phyloP scores from a whole-genome alignment of 805 yeast species.

The Kluyveromyces aestuarii region DNA sequence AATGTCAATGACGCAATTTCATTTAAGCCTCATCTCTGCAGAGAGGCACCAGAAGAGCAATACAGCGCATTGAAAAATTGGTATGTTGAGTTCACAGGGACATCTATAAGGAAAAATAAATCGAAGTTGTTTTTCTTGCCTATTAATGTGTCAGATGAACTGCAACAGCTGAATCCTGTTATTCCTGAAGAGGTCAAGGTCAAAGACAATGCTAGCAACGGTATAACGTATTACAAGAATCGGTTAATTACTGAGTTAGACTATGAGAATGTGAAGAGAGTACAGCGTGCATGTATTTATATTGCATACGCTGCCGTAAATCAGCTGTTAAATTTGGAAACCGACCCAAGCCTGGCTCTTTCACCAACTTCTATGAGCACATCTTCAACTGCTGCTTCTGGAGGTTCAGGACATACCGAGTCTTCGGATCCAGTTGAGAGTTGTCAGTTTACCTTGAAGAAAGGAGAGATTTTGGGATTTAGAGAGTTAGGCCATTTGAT shows the following conservation, averaged over 20 bases:
- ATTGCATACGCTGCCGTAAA: slow-evolving; percentile 18
- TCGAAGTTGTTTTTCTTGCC: slow-evolving; percentile 16
- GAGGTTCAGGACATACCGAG: slow-evolving; percentile 1
- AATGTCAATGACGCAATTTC: slow-evolving; percentile 20
- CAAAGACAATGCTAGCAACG: slow-evolving; percentile 9
- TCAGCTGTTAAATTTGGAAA: slow-evolving; percentile 15
- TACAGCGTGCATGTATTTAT: slow-evolving; percentile 17
- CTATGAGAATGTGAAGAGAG: slow-evolving; percentile 17
- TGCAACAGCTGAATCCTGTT: slow-evolving; percentile 17
- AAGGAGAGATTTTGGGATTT: slow-evolving; percentile 76
- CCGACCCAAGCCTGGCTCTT: slow-evolving; percentile 5
- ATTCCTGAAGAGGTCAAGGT: slow-evolving; percentile 17
- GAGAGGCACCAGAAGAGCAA: slow-evolving; percentile 17
- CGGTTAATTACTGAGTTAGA: slow-evolving; percentile 18
- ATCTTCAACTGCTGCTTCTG: neutral
- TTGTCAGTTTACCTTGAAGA: slow-evolving; percentile 30
- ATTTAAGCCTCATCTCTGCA: slow-evolving; percentile 19
- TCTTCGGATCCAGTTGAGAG: slow-evolving; percentile 8
- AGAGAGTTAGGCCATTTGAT: slow-evolving; percentile 82
- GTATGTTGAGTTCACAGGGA: slow-evolving; percentile 19
- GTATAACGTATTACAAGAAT: slow-evolving; percentile 16
- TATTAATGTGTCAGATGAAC: slow-evolving; percentile 18
- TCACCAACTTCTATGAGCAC: neutral
- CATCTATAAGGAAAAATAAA: slow-evolving; percentile 18
- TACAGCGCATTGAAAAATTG: slow-evolving; percentile 13